A percentile compares a stretch with the other conserved stretches of the same genome.
Evolutionary conservation across 2,329 filamentous ascomycete genomes (phyloP).

Genomic region (Cryphonectria naterciae): DNA sequence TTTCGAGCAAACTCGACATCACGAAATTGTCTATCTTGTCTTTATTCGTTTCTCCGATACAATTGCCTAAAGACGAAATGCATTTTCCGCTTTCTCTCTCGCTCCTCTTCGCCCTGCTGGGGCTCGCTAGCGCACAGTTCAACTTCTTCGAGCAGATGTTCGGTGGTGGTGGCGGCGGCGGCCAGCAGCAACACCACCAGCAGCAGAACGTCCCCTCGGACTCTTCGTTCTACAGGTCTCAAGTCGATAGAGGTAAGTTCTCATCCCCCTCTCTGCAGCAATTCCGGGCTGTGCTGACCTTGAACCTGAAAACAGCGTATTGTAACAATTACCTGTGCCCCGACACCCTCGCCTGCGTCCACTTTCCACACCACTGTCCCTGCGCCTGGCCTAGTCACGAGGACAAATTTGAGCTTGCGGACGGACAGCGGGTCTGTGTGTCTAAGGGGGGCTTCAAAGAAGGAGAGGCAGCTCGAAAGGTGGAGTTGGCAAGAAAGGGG

Average conservation of each 20-base stretch:
- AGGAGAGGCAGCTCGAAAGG: conserved; percentile 73
- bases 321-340: conserved; percentile 96
- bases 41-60: neutral
- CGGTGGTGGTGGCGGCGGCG: conserved; percentile 55
- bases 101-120: conserved; percentile 60
- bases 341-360: conserved; percentile 90
- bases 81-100: conserved; percentile 41
- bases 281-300: neutral
- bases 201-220: conserved; percentile 85
- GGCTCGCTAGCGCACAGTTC: conserved; percentile 76
- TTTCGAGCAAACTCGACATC: neutral
- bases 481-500: conserved; percentile 80
- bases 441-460: conserved; percentile 75
- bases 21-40: neutral
- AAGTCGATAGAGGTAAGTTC: conserved; percentile 66
- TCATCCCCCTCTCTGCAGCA: neutral
- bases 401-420: conserved; percentile 76
- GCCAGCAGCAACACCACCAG: conserved; percentile 56
- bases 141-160: conserved; percentile 99
- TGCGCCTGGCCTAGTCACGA: conserved; percentile 79
- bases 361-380: conserved; percentile 96
- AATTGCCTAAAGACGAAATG: conserved; percentile 30
- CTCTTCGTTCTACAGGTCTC: conserved; percentile 74
- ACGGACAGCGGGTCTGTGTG: conserved; percentile 74
- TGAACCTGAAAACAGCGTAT: conserved; percentile 56